Evolutionary conservation across 495 filamentous ascomycete species (phyloP).

Genomic region (Staphylotrichum tortipilum): DNA sequence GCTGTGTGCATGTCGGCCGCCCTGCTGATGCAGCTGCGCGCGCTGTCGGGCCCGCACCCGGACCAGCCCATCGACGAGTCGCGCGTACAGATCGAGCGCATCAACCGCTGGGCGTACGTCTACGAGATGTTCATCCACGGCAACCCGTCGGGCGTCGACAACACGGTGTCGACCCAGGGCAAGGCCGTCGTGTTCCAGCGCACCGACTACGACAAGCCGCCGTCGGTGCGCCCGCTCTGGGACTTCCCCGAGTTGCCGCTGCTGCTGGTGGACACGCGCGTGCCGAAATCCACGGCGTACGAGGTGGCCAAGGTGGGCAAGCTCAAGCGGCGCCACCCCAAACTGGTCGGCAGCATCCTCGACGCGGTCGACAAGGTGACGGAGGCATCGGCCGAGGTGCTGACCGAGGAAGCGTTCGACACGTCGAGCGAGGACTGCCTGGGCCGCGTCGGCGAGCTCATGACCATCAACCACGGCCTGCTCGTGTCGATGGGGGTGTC

Average conservation of each 20-base stretch:
- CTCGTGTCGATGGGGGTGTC: constrained; percentile 84
- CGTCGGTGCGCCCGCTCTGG: constrained; percentile 63
- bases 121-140: constrained; percentile 95
- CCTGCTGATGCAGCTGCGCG: constrained; percentile 77
- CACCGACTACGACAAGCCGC: constrained; percentile 66
- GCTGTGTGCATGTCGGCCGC: constrained; percentile 83
- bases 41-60: constrained; percentile 76
- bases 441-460: constrained; percentile 68
- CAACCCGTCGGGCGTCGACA: constrained; percentile 93
- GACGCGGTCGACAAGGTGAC: constrained; percentile 78
- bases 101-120: constrained; percentile 96
- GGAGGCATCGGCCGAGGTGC: constrained; percentile 59
- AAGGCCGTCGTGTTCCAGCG: constrained; percentile 89
- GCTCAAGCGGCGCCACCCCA: constrained; percentile 59
- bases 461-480: constrained; percentile 87
- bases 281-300: constrained; percentile 67
- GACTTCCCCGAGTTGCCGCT: constrained; percentile 87
- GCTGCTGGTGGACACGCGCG: constrained; percentile 78
- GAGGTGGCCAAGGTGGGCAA: constrained; percentile 80
- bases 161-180: constrained; percentile 87
- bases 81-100: constrained; percentile 76
- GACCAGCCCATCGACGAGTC: constrained; percentile 79
- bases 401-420: constrained; percentile 56
- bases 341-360: constrained; percentile 67
- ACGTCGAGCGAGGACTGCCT: constrained; percentile 48